Percentiles rank a stretch among this genome's conserved stretches.
Conservation (phyloP, 2,329 filamentous ascomycete genomes). For the Massarina eburnea region DNA sequence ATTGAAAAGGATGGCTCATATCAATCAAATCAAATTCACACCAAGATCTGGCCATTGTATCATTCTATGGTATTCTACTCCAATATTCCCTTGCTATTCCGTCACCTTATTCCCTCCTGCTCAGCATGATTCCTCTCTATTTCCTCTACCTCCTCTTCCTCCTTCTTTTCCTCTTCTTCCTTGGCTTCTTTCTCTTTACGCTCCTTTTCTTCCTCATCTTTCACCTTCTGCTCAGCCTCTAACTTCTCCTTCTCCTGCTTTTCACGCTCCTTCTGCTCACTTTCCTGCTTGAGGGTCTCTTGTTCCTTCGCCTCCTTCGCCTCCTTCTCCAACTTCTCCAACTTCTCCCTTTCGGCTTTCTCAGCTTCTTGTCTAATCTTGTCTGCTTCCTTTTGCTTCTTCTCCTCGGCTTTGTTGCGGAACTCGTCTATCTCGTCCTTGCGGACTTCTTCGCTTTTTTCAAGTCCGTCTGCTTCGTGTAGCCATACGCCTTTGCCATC, state of each 20-base stretch:
- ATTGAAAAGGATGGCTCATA: too few species aligned
- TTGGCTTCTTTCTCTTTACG: not conserved
- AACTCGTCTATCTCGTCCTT: slow-evolving; percentile 16
- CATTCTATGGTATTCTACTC: not conserved
- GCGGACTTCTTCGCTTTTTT: slow-evolving; percentile 15
- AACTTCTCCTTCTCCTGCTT: slow-evolving; percentile 3
- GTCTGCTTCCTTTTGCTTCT: slow-evolving; percentile 21
- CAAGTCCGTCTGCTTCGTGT: slow-evolving; percentile 25
- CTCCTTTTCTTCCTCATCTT: slow-evolving; percentile 6
- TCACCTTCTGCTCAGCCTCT: slow-evolving; percentile 5
- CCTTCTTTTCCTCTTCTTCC: not conserved
- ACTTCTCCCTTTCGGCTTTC: slow-evolving; percentile 10
- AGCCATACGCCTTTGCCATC: slow-evolving; percentile 50
- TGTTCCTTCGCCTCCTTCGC: slow-evolving; percentile 12
- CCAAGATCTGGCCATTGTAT: not conserved
- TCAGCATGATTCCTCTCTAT: not conserved
- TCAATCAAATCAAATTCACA: too few species aligned
- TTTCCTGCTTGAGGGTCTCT: slow-evolving; percentile 6
- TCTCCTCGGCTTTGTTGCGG: slow-evolving; percentile 13
- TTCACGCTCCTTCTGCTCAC: not conserved
- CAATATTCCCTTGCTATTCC: not conserved
- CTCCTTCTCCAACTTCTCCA: slow-evolving; percentile 10
- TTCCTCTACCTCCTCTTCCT: not conserved
- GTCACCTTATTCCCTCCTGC: not conserved
- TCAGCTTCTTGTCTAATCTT: slow-evolving; percentile 16